Evolutionary conservation across 148 eudicot species (phyloP).

Genomic region (Tetragonia tetragonoides): DNA sequence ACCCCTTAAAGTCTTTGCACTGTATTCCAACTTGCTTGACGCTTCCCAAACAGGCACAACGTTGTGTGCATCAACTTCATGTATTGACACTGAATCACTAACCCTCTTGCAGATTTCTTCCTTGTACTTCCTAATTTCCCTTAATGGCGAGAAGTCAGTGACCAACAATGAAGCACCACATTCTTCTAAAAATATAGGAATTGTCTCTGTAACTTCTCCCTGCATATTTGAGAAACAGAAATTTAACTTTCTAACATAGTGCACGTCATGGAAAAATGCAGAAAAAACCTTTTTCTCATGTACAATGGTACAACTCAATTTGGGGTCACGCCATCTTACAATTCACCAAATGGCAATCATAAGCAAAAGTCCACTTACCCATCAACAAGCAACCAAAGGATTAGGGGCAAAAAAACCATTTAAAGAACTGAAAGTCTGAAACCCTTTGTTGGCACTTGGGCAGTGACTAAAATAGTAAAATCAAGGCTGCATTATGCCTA

Average conservation of each 20-base stretch:
- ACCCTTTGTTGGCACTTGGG: background rate
- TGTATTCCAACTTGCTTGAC: slow-evolving; percentile 78
- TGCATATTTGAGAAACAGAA: slow-evolving; percentile 20
- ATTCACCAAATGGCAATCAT: background rate
- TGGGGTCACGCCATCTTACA: background rate
- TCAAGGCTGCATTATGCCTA: background rate
- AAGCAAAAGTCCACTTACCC: background rate
- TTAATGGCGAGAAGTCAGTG: slow-evolving; percentile 80
- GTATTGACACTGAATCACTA: slow-evolving; percentile 59
- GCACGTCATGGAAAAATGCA: background rate
- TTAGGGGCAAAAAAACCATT: no score
- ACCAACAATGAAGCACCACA: slow-evolving; percentile 91
- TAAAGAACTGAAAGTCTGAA: background rate
- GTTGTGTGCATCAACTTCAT: slow-evolving; percentile 99
- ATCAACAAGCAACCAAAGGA: background rate
- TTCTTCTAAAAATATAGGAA: slow-evolving; percentile 68
- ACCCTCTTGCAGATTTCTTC: slow-evolving; percentile 70
- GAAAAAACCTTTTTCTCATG: no score
- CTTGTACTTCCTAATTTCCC: slow-evolving; percentile 73
- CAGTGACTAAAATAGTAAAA: no score
- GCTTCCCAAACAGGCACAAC: slow-evolving; percentile 93
- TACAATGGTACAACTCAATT: background rate
- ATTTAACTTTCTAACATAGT: background rate
- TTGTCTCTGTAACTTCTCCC: slow-evolving; percentile 90
- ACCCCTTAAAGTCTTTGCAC: slow-evolving; percentile 79